Base-by-base conservation (phyloP, 2,329 filamentous ascomycete species). In the Penicillium sp. region DNA sequence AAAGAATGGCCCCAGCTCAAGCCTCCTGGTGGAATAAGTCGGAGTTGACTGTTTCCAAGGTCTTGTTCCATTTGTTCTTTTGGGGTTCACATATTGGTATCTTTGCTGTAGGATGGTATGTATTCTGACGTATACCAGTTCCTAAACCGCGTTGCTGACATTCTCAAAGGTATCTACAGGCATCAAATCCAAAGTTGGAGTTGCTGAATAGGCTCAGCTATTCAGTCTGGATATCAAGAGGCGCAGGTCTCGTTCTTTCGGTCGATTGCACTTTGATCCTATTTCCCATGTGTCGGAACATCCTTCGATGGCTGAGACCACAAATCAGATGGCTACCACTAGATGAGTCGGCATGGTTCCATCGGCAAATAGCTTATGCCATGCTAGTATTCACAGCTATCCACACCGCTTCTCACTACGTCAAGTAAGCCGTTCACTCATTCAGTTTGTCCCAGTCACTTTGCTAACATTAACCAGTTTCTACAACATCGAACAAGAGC, bases 301-400 rank as follows among this genome's bases (percentile, higher is more conserved):
- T 97, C 32, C 83, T 99, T 70, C 85, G 90, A 71, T 88, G 85
- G 69, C 74, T 97, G 54, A 85, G 94, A 60, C 94, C 94, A 27
- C 96, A 95, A 79, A 76, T 96, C 61, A 84, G 86, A 73, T 96
- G 89, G 79, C 72, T 97, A 13, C 94, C 94, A 6, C 82, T 99
- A n/a, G 94, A 99, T 68, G 94, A 99, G 77, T 95, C 91, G 56
- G 83, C 92, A 62, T 99, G 91, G 91, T 95, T 99, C 75, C 94
- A 99, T 78, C 84, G 93, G 61, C 94, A 99, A 74, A 83, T 96
- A 41, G 93, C 94, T 18, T 99, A 99, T 71, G 81, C 91, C 1
- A 79, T 97, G 77, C 80, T 97, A 3, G 70, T 96, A 52, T 99
- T 92, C 74, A 89, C 87, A 29, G 82, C 86, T 47, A 74, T 90